Conservation (phyloP, 371 early-diverging fungal species). For the Mucor irregularis region DNA sequence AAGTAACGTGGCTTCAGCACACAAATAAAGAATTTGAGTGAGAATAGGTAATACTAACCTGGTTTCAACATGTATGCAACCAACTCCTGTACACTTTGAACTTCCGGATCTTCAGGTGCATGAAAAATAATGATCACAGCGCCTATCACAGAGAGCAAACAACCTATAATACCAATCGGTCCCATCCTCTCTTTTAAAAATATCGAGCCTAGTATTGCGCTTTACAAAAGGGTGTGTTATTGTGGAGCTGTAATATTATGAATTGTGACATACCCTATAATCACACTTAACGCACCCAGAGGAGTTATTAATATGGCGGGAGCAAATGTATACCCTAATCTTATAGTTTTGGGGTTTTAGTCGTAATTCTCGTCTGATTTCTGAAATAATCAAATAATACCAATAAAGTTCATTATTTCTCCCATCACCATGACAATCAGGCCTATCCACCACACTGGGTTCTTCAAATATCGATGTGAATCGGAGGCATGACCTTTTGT, state of each 20-base stretch:
- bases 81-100: constrained; percentile 68
- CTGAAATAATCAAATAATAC: no score
- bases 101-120: constrained; percentile 81
- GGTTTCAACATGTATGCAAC: constrained; percentile 72
- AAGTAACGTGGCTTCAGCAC: no score
- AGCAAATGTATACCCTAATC: constrained; percentile 65
- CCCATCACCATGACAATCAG: constrained; percentile 6
- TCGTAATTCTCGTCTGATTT: no score
- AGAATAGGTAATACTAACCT: constrained; percentile 25
- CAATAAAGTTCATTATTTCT: constrained; percentile 43
- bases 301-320: constrained; percentile 94
- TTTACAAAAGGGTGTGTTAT: no score
- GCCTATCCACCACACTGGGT: constrained; percentile 12
- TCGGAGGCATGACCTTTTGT: constrained; percentile 3
- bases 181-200: constrained; percentile 78
- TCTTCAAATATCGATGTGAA: constrained; percentile 8
- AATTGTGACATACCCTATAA: constrained; percentile 62
- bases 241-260: no score
- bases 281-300: constrained; percentile 86
- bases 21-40: constrained; percentile 57
- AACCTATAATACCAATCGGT: constrained; percentile 81
- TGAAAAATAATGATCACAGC: constrained; percentile 87
- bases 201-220: constrained; percentile 31
- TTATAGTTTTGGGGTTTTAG: not conserved
- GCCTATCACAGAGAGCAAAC: constrained; percentile 84